These are phyloP conservation scores for Dunaliella primolecta DNA, from an alignment of 139 green algal genomes.

Conservation along the genomic window DNA sequence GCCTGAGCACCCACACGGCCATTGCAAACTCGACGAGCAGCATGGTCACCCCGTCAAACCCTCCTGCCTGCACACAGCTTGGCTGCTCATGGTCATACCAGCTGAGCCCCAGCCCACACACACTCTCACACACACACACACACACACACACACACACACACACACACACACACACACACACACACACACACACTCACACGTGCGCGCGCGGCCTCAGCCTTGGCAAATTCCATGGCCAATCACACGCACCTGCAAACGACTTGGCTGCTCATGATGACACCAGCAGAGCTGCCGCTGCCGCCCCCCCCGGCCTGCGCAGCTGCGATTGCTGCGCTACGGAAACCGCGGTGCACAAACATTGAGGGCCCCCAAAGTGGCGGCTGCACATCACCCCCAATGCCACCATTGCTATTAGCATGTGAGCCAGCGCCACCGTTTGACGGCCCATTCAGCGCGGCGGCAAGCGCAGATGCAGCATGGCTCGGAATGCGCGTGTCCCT, in stretches of 20 bases:
- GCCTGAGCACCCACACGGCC: too few relatives aligned
- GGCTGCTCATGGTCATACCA: not conserved
- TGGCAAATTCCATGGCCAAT: too few relatives aligned
- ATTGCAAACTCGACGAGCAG: too few relatives aligned
- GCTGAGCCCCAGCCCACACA: too few relatives aligned
- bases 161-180: too few relatives aligned
- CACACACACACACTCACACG: too few relatives aligned
- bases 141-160: too few relatives aligned
- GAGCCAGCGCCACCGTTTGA: constrained; percentile 43
- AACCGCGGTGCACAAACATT: not conserved
- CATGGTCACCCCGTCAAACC: too few relatives aligned
- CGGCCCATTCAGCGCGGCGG: constrained; percentile 29
- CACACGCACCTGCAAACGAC: not conserved
- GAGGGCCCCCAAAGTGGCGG: not conserved
- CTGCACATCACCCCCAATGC: constrained; percentile 18
- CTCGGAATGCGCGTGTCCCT: not conserved
- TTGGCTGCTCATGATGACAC: not conserved
- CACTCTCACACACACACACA: too few relatives aligned
- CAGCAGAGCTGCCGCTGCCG: not conserved
- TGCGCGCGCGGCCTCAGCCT: too few relatives aligned
- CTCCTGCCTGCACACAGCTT: not conserved
- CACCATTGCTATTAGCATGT: too few relatives aligned
- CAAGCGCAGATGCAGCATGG: constrained; percentile 18
- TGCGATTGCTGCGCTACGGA: not conserved
- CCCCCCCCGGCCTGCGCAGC: not conserved